Evolutionary conservation across 2,329 filamentous ascomycete species (phyloP).

Genomic region (Escovopsis weberi): DNA sequence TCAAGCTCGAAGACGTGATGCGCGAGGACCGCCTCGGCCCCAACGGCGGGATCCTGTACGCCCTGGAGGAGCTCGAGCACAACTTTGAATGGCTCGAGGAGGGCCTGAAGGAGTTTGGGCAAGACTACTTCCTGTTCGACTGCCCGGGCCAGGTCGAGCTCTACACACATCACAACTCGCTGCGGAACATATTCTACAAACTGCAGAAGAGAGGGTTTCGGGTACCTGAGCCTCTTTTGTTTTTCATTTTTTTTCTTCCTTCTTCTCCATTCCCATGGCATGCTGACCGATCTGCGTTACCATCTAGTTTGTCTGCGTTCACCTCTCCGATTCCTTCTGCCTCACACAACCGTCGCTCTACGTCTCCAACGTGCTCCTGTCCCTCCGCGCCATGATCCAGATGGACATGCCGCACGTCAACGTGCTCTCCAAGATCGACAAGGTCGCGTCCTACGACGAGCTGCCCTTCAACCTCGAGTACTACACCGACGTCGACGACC

Average conservation of each 20-base stretch:
- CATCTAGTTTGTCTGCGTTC: slow-evolving; percentile 71
- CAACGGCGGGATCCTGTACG: slow-evolving; percentile 85
- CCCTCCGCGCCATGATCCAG: slow-evolving; percentile 91
- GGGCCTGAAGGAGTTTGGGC: slow-evolving; percentile 62
- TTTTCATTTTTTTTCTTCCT: too few relatives aligned
- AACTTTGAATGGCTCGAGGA: slow-evolving; percentile 88
- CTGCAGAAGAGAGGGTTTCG: slow-evolving; percentile 85
- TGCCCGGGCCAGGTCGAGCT: slow-evolving; percentile 95
- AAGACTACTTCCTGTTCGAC: slow-evolving; percentile 91
- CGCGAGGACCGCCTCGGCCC: slow-evolving; percentile 76
- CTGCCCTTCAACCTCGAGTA: slow-evolving; percentile 92
- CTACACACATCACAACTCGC: slow-evolving; percentile 85
- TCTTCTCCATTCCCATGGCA: too few relatives aligned
- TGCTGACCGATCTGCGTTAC: too few relatives aligned
- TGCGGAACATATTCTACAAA: slow-evolving; percentile 82
- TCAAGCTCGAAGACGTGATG: slow-evolving; percentile 94
- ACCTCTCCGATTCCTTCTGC: slow-evolving; percentile 88
- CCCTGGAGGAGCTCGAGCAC: slow-evolving; percentile 84
- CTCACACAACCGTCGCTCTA: slow-evolving; percentile 88
- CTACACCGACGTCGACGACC: slow-evolving; percentile 93
- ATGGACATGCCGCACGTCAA: slow-evolving; percentile 96
- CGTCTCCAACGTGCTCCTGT: slow-evolving; percentile 84
- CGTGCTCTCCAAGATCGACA: slow-evolving; percentile 95
- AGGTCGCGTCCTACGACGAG: slow-evolving; percentile 68
- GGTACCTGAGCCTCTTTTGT: slow-evolving; percentile 36